phyloP scores from a whole-genome alignment of 176 grass and related monocot genomes.

The Paspalum vaginatum region DNA sequence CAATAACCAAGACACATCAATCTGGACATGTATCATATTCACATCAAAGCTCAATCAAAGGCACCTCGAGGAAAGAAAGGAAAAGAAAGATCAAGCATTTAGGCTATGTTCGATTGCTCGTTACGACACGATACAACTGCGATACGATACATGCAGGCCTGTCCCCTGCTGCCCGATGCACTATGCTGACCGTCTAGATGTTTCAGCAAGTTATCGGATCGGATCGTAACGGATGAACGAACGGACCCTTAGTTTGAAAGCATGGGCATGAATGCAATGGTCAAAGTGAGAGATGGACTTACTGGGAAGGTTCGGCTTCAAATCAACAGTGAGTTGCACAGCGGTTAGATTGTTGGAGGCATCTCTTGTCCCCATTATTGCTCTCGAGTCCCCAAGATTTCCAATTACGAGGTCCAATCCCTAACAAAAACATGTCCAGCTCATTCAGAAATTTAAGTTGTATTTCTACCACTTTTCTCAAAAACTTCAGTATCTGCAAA shows the following conservation, averaged over 20 bases:
- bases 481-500: slow-evolving; percentile 34
- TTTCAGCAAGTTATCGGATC: no score
- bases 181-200: no score
- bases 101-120: no score
- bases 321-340: slow-evolving; percentile 94
- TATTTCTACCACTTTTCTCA: slow-evolving; percentile 17
- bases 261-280: neutral
- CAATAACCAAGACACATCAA: slow-evolving; percentile 23
- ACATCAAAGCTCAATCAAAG: slow-evolving; percentile 22
- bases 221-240: no score
- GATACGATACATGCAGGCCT: no score
- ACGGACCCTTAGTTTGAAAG: slow-evolving; percentile 14
- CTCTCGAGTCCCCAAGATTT: slow-evolving; percentile 98
- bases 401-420: slow-evolving; percentile 92
- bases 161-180: no score
- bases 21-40: neutral
- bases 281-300: slow-evolving; percentile 37
- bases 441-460: slow-evolving; percentile 40
- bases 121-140: no score
- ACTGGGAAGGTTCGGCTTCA: slow-evolving; percentile 99
- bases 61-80: neutral
- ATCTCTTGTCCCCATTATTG: slow-evolving; percentile 89
- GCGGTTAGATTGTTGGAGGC: slow-evolving; percentile 83
- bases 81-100: neutral
- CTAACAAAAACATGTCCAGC: slow-evolving; percentile 50